Conservation (phyloP, 768 basidiomycete genomes). For the Guyanaporus albipodus region DNA sequence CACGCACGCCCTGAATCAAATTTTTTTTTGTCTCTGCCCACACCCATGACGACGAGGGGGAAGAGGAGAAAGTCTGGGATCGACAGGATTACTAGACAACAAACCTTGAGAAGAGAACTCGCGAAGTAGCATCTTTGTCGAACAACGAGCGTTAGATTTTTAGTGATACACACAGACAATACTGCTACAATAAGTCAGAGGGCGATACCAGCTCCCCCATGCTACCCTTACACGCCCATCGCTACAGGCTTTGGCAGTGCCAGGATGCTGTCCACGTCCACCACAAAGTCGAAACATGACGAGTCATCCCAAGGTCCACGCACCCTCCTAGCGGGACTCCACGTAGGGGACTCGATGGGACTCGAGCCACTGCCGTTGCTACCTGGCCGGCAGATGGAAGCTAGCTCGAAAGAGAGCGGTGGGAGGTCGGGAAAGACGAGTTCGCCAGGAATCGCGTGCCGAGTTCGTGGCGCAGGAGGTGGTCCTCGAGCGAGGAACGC, state of each 20-base stretch:
- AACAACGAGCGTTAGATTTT: too few species aligned
- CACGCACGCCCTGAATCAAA: conserved; percentile 19
- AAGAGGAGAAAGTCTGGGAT: too few species aligned
- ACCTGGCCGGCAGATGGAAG: conserved; percentile 15
- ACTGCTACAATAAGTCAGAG: too few species aligned
- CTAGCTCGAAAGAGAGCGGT: conserved; percentile 20
- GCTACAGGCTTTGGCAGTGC: conserved; percentile 45
- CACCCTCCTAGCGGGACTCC: conserved; percentile 17
- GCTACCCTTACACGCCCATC: conserved; percentile 12
- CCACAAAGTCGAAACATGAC: conserved; percentile 36
- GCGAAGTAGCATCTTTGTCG: too few species aligned
- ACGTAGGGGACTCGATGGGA: conserved; percentile 18
- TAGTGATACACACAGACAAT: too few species aligned
- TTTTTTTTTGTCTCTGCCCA: background rate
- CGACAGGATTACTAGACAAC: too few species aligned
- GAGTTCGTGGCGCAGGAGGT: conserved; percentile 16
- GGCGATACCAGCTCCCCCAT: too few species aligned
- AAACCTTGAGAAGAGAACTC: too few species aligned
- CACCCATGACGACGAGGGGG: conserved; percentile 5
- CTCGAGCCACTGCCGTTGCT: conserved; percentile 6
- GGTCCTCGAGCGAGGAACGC: conserved; percentile 23
- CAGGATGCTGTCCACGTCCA: conserved; percentile 48
- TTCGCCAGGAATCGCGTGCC: conserved; percentile 2
- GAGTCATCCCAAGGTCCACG: conserved; percentile 63
- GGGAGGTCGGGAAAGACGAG: conserved; percentile 21